Evolutionary conservation across 2,329 filamentous ascomycete species (phyloP).

Genomic region (Exophiala sp.): DNA sequence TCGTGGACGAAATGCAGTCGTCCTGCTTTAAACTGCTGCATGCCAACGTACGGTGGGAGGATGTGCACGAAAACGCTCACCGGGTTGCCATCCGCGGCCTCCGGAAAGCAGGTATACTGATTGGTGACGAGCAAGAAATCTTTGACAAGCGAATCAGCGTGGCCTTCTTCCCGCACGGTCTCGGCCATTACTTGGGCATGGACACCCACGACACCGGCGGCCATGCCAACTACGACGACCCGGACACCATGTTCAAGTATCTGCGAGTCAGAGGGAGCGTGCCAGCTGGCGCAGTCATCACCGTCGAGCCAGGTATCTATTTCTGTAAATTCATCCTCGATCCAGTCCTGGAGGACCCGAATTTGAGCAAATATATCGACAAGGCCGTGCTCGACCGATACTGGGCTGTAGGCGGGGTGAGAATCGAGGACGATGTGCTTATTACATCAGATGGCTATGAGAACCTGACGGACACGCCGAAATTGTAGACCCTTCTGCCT

Average conservation of each 20-base stretch:
- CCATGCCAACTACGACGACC: constrained; percentile 69
- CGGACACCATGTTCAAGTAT: constrained; percentile 80
- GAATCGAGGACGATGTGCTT: constrained; percentile 86
- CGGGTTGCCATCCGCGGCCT: constrained; percentile 66
- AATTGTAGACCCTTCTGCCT: constrained; percentile 51
- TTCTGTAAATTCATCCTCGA: constrained; percentile 86
- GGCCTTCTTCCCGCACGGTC: constrained; percentile 85
- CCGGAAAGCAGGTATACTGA: constrained; percentile 64
- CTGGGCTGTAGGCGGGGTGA: constrained; percentile 83
- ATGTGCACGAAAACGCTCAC: constrained; percentile 67
- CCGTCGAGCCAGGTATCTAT: constrained; percentile 91
- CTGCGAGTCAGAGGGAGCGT: constrained; percentile 70
- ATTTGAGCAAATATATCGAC: constrained; percentile 72
- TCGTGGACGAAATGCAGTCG: constrained; percentile 76
- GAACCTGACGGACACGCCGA: constrained; percentile 75
- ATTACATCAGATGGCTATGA: constrained; percentile 73
- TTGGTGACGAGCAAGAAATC: constrained; percentile 64
- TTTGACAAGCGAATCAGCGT: constrained; percentile 72
- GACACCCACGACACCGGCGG: constrained; percentile 86
- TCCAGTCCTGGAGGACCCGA: constrained; percentile 67
- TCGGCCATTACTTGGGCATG: constrained; percentile 87
- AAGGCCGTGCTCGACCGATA: constrained; percentile 66
- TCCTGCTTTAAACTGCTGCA: constrained; percentile 63
- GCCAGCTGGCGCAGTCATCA: constrained; percentile 76
- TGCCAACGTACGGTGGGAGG: constrained; percentile 64